Evolutionary conservation across 495 filamentous ascomycete genomes (phyloP), one percentile per base, ranked within the genome.

Genomic region (Aspergillus leporis): DNA sequence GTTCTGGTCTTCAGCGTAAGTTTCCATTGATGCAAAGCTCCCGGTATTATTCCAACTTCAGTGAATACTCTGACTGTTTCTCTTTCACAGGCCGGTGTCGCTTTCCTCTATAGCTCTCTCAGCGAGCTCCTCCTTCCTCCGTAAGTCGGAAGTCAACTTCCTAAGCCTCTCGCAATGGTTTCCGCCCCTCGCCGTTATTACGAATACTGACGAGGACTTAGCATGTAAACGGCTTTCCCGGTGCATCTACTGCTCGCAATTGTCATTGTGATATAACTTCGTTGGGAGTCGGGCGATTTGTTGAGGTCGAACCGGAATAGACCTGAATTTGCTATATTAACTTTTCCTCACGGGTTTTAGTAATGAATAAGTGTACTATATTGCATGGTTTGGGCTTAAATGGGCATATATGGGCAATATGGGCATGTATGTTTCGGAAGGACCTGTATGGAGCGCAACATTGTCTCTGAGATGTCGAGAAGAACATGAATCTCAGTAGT

Each of bases 81-180:
- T 8, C 38, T 45, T 21, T 12, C 67, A 16, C 64, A 91, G 88
- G 85, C 81, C 62, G 87, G 87, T 59, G 81, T 92, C 48, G 85
- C 88, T 50, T 89, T 92, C 77, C 77, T 92, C 61, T 80, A 86
- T 67, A 89, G 86, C 77, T 85, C 83, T 66, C 88, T 87, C 82
- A 81, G 82, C 81, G 88, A 90, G 76, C 78, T 87, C 67, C 78
- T 92, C 56, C 79, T 90, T 55, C 88, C 89, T 65, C 85, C 86
- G 85, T 92, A 74, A 81, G 83, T 80, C 62, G 54, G 19, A 38
- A n/a, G 5, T 16, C 19, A 22, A n/a, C 47, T 25, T 18, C 49
- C 19, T 13, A 47, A n/a, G 6, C 7, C 16, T 40, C 14, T 18
- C 23, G 38, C 36, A 6, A 41, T 48, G 3, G 13, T 47, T 8